Evolutionary conservation across 805 yeast species (phyloP).

Genomic region (Ogataea wickerhamii): DNA sequence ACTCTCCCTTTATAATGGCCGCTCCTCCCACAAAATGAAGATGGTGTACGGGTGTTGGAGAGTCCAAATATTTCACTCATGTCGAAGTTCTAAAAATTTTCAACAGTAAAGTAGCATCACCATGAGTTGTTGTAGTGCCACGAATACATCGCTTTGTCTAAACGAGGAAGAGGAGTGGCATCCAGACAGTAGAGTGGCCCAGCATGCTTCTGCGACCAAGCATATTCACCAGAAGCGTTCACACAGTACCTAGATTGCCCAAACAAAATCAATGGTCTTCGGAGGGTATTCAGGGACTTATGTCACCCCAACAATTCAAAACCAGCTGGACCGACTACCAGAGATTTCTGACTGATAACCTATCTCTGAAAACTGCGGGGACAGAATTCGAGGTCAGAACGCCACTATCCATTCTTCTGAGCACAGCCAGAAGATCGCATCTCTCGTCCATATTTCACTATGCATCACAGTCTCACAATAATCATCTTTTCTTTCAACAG

Average conservation of each 20-base stretch:
- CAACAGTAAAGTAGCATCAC: too few relatives aligned
- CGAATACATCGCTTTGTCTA: too few relatives aligned
- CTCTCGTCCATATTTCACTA: conserved; percentile 73
- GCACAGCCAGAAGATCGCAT: conserved; percentile 63
- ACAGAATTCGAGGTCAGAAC: conserved; percentile 73
- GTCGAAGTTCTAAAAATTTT: too few relatives aligned
- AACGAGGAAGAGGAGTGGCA: too few relatives aligned
- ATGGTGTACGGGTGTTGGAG: too few relatives aligned
- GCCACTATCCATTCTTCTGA: conserved; percentile 66
- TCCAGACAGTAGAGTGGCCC: too few relatives aligned
- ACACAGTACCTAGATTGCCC: conserved; percentile 59
- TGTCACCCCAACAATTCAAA: conserved; percentile 61
- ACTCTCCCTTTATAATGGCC: too few relatives aligned
- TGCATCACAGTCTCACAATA: conserved; percentile 90
- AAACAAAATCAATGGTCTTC: conserved; percentile 36
- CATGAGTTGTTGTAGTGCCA: too few relatives aligned
- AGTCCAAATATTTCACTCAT: too few relatives aligned
- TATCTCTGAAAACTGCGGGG: conserved; percentile 66
- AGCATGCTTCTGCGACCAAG: not conserved
- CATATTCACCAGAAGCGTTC: conserved; percentile 39
- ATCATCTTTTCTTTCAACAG: conserved; percentile 82
- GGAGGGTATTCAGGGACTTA: conserved; percentile 62
- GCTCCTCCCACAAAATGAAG: too few relatives aligned
- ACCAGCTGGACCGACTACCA: conserved; percentile 84
- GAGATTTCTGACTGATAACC: conserved; percentile 52